Conservation (phyloP, 345 rosid species). For the Citrus maxima region DNA sequence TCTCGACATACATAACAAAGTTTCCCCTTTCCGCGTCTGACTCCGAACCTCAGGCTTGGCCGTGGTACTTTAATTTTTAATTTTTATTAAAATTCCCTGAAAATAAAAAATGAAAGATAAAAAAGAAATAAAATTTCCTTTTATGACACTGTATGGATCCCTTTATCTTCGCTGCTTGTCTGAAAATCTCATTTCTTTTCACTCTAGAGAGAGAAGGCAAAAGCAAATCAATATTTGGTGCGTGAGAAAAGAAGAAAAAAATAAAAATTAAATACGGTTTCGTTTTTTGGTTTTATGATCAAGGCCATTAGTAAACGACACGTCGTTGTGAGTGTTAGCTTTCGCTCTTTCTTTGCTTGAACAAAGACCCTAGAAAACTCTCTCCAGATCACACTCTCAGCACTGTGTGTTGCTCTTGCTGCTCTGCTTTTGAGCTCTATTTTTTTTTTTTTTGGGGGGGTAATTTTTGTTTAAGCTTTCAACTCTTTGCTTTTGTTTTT, state of each 20-base stretch:
- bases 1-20: neutral
- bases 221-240: neutral
- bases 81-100: slow-evolving; percentile 3
- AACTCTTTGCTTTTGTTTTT: neutral
- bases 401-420: slow-evolving; percentile 7
- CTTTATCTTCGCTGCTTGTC: slow-evolving; percentile 39
- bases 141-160: slow-evolving; percentile 21
- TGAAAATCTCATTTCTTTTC: slow-evolving; percentile 19
- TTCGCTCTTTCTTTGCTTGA: slow-evolving; percentile 1
- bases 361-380: slow-evolving; percentile 37
- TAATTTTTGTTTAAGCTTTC: neutral
- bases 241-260: neutral
- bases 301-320: slow-evolving; percentile 17
- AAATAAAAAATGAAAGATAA: neutral
- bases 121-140: neutral
- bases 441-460: neutral
- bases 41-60: slow-evolving; percentile 27
- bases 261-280: neutral
- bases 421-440: slow-evolving; percentile 15
- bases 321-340: slow-evolving; percentile 13
- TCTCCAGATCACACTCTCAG: slow-evolving; percentile 33
- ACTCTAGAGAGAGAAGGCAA: slow-evolving; percentile 1
- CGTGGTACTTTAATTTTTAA: neutral
- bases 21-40: slow-evolving; percentile 12
- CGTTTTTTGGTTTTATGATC: neutral